phyloP scores from a whole-genome alignment of 306 rosid species.

The Pterocarpus santalinus region DNA sequence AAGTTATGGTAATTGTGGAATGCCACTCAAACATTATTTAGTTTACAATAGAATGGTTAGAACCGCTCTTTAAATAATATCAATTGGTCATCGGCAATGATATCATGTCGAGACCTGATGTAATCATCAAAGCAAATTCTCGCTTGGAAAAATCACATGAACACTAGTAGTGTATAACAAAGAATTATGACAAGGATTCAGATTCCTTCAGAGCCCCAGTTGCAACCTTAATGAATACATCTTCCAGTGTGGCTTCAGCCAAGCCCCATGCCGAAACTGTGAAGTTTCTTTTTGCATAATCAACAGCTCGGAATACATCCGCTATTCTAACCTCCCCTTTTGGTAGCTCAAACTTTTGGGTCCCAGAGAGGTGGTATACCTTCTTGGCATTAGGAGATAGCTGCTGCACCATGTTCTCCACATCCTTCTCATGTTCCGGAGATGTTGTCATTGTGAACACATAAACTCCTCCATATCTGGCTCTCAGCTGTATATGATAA shows the following conservation, averaged over 20 bases:
- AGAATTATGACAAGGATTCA: slow-evolving; percentile 53
- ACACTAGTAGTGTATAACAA: neutral
- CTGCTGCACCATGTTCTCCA: slow-evolving; percentile 66
- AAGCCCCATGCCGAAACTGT: slow-evolving; percentile 90
- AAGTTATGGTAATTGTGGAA: too few species aligned
- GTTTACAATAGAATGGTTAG: neutral
- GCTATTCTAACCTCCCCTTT: slow-evolving; percentile 78
- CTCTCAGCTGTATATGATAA: slow-evolving; percentile 70
- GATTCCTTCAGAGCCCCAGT: slow-evolving; percentile 58
- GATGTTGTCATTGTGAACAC: slow-evolving; percentile 94
- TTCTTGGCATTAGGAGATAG: slow-evolving; percentile 76
- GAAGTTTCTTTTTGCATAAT: slow-evolving; percentile 72
- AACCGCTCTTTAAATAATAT: neutral
- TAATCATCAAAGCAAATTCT: slow-evolving; percentile 1
- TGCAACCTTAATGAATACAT: slow-evolving; percentile 92
- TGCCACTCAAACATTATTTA: too few species aligned
- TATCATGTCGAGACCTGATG: neutral
- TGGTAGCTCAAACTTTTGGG: slow-evolving; percentile 93
- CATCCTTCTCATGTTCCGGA: slow-evolving; percentile 68
- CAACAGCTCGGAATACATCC: slow-evolving; percentile 79
- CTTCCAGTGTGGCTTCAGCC: slow-evolving; percentile 87
- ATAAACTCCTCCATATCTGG: slow-evolving; percentile 88
- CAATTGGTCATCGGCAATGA: neutral
- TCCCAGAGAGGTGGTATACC: slow-evolving; percentile 82
- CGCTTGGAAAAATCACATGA: neutral